Percentiles rank a stretch among this genome's conserved stretches.
These are phyloP conservation scores for Salix suchowensis DNA, from an alignment of 345 rosid genomes.

Conservation along the genomic window DNA sequence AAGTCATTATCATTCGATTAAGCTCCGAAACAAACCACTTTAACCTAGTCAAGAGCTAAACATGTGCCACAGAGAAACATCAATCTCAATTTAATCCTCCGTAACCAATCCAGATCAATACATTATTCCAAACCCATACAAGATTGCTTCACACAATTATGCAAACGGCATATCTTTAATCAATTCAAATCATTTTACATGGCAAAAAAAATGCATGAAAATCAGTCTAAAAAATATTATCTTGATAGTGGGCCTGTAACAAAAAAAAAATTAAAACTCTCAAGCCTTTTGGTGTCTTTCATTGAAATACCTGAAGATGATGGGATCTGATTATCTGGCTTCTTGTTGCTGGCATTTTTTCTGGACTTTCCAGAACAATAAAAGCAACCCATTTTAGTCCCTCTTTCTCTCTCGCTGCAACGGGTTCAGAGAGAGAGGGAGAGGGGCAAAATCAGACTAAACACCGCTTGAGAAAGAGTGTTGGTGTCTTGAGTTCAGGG, in stretches of 20 bases:
- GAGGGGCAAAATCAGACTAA: slow-evolving; percentile 7
- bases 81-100: slow-evolving; percentile 4
- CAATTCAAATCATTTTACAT: not conserved
- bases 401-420: slow-evolving; percentile 1
- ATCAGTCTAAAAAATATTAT: not conserved
- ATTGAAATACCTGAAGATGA: slow-evolving; percentile 42
- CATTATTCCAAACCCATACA: slow-evolving; percentile 1
- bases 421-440: not conserved
- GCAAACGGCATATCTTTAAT: not conserved
- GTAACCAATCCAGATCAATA: slow-evolving; percentile 26
- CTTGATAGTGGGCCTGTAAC: not conserved
- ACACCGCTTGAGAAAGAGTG: not conserved
- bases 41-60: slow-evolving; percentile 8
- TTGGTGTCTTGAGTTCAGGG: slow-evolving; percentile 1
- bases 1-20: not conserved
- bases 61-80: not conserved
- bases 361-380: slow-evolving; percentile 32
- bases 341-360: slow-evolving; percentile 25
- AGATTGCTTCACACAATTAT: not conserved
- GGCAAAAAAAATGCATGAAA: not conserved
- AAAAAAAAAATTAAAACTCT: not conserved
- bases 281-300: not conserved
- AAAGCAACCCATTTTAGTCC: slow-evolving; percentile 18
- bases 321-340: slow-evolving; percentile 49
- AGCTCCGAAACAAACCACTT: slow-evolving; percentile 5